Conservation (phyloP, 2,329 filamentous ascomycete genomes). For the Claviceps sp. region DNA sequence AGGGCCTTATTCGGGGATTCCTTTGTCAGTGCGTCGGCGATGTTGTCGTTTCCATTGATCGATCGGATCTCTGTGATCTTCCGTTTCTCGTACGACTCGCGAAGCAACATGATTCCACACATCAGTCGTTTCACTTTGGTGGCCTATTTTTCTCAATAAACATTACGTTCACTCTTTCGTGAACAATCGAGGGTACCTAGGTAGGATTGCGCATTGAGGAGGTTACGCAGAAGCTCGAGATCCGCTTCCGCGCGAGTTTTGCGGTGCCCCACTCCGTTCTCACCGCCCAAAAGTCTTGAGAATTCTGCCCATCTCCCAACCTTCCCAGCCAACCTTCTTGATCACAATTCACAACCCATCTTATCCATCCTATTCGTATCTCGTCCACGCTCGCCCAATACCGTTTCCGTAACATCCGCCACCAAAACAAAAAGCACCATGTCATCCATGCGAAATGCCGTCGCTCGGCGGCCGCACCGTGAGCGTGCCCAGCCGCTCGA, state of each 20-base stretch:
- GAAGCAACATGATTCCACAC: background rate
- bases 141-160: background rate
- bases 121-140: background rate
- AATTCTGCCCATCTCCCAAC: background rate
- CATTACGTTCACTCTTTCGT: background rate
- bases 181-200: background rate
- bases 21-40: background rate
- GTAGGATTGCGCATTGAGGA: too few species aligned
- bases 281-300: conserved; percentile 24
- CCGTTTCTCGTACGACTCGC: background rate
- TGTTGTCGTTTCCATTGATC: background rate
- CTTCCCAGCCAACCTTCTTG: background rate
- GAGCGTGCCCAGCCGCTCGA: conserved; percentile 81
- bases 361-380: too few species aligned
- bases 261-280: conserved; percentile 3
- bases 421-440: conserved; percentile 17
- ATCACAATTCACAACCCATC: too few species aligned
- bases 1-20: background rate
- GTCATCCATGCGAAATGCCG: conserved; percentile 49
- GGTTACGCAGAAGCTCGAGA: background rate
- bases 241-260: background rate
- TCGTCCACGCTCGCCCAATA: too few species aligned
- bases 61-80: background rate
- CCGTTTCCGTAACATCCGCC: background rate
- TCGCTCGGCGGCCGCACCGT: conserved; percentile 72